Conservation (phyloP, 2,329 filamentous ascomycete genomes). For the Aspergillus amoenus region DNA sequence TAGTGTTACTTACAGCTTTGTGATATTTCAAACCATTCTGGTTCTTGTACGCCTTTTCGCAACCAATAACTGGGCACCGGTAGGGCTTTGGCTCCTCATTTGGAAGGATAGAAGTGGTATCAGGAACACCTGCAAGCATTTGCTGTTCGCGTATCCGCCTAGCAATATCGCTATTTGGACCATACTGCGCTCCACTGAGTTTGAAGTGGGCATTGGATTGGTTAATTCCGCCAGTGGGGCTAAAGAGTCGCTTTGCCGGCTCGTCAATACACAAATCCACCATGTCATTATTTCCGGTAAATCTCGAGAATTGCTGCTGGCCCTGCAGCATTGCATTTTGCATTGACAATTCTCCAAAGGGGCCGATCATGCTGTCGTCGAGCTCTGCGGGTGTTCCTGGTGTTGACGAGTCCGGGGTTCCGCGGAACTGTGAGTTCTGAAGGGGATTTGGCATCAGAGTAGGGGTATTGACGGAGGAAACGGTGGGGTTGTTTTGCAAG, state of each 20-base stretch:
- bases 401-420: constrained; percentile 65
- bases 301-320: constrained; percentile 41
- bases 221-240: constrained; percentile 71
- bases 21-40: constrained; percentile 96
- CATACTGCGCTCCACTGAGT: constrained; percentile 72
- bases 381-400: constrained; percentile 71
- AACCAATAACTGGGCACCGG: constrained; percentile 95
- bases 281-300: constrained; percentile 51
- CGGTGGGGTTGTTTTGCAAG: constrained; percentile 89
- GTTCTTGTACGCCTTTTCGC: constrained; percentile 99
- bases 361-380: constrained; percentile 69
- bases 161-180: constrained; percentile 73
- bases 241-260: constrained; percentile 90
- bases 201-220: constrained; percentile 71
- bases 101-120: constrained; percentile 49
- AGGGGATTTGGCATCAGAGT: constrained; percentile 78
- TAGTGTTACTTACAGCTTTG: constrained; percentile 58
- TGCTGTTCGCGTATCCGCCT: constrained; percentile 65
- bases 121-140: constrained; percentile 56
- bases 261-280: constrained; percentile 77
- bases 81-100: constrained; percentile 96
- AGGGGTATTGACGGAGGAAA: constrained; percentile 95
- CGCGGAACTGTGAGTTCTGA: constrained; percentile 54
- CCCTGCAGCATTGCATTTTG: constrained; percentile 48
- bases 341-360: constrained; percentile 62